Percentiles rank a stretch among this genome's conserved stretches.
These are phyloP conservation scores for Phycomyces nitens DNA, from an alignment of 192 early-diverging fungal species.

Conservation along the genomic window DNA sequence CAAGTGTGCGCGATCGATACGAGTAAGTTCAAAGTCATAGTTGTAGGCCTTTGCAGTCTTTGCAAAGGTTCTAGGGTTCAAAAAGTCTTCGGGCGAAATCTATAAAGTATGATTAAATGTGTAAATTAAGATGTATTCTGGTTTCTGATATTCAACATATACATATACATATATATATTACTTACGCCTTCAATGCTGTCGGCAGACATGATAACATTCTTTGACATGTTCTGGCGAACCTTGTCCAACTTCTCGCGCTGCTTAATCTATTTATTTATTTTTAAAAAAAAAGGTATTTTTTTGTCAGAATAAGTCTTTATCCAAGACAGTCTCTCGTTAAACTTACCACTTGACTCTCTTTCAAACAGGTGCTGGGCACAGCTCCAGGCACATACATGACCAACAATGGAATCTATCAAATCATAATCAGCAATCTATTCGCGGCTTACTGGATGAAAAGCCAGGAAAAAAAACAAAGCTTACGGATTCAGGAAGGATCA, in stretches of 20 bases:
- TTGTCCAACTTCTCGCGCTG: constrained; percentile 45
- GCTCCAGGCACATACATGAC: constrained; percentile 48
- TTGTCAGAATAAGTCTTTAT: not conserved
- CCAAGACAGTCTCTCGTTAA: not conserved
- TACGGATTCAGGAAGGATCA: constrained; percentile 45
- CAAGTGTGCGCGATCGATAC: constrained; percentile 46
- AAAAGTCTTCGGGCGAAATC: constrained; percentile 40
- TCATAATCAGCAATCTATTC: not conserved
- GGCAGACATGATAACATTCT: constrained; percentile 41
- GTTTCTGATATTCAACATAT: too few relatives aligned
- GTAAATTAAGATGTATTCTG: too few relatives aligned
- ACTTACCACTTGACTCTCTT: constrained; percentile 44
- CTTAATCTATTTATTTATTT: constrained; percentile 34
- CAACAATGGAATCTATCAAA: constrained; percentile 42
- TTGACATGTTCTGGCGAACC: constrained; percentile 40
- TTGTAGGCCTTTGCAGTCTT: constrained; percentile 40
- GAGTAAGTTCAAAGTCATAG: constrained; percentile 39
- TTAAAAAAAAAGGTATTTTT: not conserved
- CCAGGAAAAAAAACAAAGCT: constrained; percentile 1
- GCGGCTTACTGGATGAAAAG: not conserved
- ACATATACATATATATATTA: not conserved
- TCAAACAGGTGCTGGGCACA: constrained; percentile 52
- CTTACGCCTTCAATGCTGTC: constrained; percentile 37
- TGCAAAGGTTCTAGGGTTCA: constrained; percentile 34
- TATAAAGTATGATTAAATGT: constrained; percentile 3